Conservation (phyloP, 495 filamentous ascomycete genomes). For the Trichocladium uniseriatum region DNA sequence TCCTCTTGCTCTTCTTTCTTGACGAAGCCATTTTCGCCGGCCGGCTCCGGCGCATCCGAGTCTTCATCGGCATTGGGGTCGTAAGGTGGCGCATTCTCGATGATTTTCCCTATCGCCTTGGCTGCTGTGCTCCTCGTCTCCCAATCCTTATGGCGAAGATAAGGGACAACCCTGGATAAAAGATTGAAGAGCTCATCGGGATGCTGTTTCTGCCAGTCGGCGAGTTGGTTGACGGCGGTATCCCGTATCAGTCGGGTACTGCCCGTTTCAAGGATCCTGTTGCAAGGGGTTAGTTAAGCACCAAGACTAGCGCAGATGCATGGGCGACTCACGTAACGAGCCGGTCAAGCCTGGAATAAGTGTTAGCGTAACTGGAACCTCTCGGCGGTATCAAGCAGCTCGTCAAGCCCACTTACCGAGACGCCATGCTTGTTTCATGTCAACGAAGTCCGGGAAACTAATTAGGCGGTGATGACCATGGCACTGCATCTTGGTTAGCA, state of each 20-base stretch:
- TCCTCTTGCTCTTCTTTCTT: constrained; percentile 42
- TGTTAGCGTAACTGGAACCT: constrained; percentile 14
- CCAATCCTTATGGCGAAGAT: constrained; percentile 87
- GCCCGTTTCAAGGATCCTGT: constrained; percentile 87
- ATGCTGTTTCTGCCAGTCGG: constrained; percentile 94
- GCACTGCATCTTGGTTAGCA: constrained; percentile 18
- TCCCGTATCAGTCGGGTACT: constrained; percentile 91
- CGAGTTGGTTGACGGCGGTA: constrained; percentile 91
- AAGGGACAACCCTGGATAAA: constrained; percentile 89
- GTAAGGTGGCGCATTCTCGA: constrained; percentile 76
- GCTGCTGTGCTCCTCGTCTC: constrained; percentile 87
- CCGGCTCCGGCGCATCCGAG: constrained; percentile 29
- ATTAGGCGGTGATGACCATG: constrained; percentile 17
- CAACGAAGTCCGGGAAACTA: constrained; percentile 10
- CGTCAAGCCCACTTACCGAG: constrained; percentile 35
- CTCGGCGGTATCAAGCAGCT: not conserved
- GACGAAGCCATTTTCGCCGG: constrained; percentile 27
- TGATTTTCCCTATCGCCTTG: constrained; percentile 85
- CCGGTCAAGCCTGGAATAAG: constrained; percentile 62
- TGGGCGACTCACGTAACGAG: constrained; percentile 74
- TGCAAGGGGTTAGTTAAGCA: constrained; percentile 19
- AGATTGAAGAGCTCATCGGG: constrained; percentile 96
- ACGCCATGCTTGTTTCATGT: constrained; percentile 43
- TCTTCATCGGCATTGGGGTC: constrained; percentile 67
- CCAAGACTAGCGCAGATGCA: not conserved